Evolutionary conservation across 140 eudicot species (phyloP).

Genomic region (Senecio squalidus): DNA sequence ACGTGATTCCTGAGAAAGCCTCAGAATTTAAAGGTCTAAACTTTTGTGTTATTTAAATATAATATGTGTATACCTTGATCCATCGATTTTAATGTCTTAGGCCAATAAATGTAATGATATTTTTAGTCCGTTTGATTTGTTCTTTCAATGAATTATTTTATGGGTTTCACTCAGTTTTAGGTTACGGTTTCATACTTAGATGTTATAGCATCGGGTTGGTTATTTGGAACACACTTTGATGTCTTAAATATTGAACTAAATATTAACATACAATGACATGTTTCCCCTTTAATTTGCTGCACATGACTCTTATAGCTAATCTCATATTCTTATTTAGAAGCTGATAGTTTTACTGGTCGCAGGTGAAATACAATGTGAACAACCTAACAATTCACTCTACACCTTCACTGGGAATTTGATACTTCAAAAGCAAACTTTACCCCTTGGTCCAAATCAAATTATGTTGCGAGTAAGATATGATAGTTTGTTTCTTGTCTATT

Average conservation of each 20-base stretch:
- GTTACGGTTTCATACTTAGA: constrained; percentile 9
- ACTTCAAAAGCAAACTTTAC: constrained; percentile 82
- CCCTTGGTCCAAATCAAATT: constrained; percentile 92
- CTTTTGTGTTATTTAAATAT: background rate
- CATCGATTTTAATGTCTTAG: constrained; percentile 4
- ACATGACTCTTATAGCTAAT: background rate
- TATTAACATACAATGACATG: background rate
- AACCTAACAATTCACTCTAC: constrained; percentile 94
- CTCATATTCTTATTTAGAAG: constrained; percentile 8
- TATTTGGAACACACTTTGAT: background rate
- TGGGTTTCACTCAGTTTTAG: background rate
- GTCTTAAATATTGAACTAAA: too few species aligned
- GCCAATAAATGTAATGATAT: background rate
- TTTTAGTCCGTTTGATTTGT: background rate
- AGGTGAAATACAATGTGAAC: constrained; percentile 99
- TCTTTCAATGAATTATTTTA: background rate
- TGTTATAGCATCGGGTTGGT: background rate
- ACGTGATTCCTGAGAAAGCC: constrained; percentile 70
- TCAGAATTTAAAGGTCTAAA: constrained; percentile 80
- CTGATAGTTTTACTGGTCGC: constrained; percentile 23
- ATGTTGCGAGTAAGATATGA: constrained; percentile 63
- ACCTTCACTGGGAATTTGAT: constrained; percentile 96
- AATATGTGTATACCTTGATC: background rate
- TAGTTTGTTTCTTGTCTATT: background rate
- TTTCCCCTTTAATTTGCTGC: background rate